A percentile compares a stretch with the other conserved stretches of the same genome.
Conservation (phyloP, 2,329 filamentous ascomycete genomes). For the Waltergamsia citrina region DNA sequence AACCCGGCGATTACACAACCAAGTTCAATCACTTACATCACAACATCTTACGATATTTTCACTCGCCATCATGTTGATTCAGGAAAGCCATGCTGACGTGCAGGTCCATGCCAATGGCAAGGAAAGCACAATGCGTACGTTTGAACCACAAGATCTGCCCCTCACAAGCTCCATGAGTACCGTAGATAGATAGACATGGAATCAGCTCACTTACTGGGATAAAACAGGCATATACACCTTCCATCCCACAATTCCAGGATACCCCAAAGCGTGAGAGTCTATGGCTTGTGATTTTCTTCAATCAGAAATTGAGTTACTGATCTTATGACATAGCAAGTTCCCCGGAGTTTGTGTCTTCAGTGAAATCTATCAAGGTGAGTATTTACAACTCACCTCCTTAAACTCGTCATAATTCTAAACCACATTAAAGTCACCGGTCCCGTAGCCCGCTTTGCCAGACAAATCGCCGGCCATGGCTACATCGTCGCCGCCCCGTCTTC, state of each 20-base stretch:
- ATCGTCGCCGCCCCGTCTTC: slow-evolving; percentile 85
- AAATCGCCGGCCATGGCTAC: slow-evolving; percentile 88
- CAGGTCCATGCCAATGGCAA: slow-evolving; percentile 41
- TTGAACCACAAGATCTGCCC: neutral
- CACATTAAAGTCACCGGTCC: slow-evolving; percentile 69
- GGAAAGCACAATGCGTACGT: slow-evolving; percentile 42
- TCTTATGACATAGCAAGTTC: slow-evolving; percentile 45
- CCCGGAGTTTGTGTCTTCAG: slow-evolving; percentile 83
- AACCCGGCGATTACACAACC: too few relatives aligned
- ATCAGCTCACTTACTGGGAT: neutral
- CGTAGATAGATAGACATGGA: too few relatives aligned
- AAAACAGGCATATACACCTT: slow-evolving; percentile 77
- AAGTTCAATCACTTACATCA: neutral
- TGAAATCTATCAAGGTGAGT: slow-evolving; percentile 86
- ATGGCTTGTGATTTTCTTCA: neutral
- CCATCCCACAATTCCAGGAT: slow-evolving; percentile 75
- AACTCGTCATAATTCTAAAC: too few relatives aligned
- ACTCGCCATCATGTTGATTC: slow-evolving; percentile 36
- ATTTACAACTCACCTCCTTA: neutral
- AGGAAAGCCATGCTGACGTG: slow-evolving; percentile 43
- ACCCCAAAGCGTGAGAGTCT: slow-evolving; percentile 65
- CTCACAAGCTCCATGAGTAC: neutral
- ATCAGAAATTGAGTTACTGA: neutral
- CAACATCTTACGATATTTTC: neutral
- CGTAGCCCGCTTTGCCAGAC: slow-evolving; percentile 78